phyloP scores from a whole-genome alignment of 139 green algal species.

The Eudorina sp. region DNA sequence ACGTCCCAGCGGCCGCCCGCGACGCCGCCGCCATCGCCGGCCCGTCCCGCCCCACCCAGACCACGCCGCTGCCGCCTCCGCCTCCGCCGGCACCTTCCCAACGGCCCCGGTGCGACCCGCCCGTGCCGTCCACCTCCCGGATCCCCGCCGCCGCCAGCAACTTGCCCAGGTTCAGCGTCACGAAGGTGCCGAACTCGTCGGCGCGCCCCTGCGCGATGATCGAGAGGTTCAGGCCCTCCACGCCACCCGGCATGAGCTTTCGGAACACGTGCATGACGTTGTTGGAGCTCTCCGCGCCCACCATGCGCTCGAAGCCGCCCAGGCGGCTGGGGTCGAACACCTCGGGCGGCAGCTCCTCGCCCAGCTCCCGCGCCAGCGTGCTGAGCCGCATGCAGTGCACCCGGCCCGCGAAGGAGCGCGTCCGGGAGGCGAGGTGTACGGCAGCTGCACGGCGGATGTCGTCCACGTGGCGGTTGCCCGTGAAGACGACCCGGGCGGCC shows the following conservation, averaged over 20 bases:
- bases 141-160: constrained; percentile 11
- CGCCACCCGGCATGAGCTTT: background rate
- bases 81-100: no score
- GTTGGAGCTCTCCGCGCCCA: background rate
- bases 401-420: constrained; percentile 8
- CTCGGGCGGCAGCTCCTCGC: background rate
- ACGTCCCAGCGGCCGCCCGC: background rate
- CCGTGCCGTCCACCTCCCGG: background rate
- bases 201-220: background rate
- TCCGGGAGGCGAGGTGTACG: background rate
- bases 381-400: constrained; percentile 23
- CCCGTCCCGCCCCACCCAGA: background rate
- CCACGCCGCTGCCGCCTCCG: background rate
- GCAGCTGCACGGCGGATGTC: background rate
- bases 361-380: background rate
- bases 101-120: background rate
- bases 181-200: background rate
- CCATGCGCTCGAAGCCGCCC: constrained; percentile 1
- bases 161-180: constrained; percentile 22
- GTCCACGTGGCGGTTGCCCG: background rate
- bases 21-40: background rate
- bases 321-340: constrained; percentile 15
- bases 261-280: constrained; percentile 29
- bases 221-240: background rate
- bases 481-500: background rate